Conservation (phyloP, 306 rosid genomes). For the Luffa aegyptiaca region DNA sequence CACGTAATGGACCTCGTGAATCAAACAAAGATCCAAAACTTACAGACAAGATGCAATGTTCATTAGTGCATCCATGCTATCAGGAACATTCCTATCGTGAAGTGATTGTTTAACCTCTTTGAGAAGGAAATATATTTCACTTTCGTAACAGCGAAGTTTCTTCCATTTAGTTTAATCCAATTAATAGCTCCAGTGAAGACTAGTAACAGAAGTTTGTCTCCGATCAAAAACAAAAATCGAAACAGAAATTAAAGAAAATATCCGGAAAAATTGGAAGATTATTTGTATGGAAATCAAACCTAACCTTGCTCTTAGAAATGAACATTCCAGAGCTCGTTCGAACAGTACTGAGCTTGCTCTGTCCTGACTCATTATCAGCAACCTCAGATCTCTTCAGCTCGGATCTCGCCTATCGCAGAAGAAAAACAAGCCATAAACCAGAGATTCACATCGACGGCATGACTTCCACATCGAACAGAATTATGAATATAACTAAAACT, state of each 20-base stretch:
- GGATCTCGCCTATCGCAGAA: conserved; percentile 56
- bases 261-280: neutral
- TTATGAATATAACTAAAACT: neutral
- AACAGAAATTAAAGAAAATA: neutral
- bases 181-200: neutral
- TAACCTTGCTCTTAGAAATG: conserved; percentile 75
- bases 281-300: neutral
- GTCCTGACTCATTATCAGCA: conserved; percentile 65
- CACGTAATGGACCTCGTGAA: neutral
- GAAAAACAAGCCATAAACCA: neutral
- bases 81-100: neutral
- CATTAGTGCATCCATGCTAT: neutral
- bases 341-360: conserved; percentile 66
- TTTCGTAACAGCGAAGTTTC: neutral
- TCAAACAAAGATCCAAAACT: neutral
- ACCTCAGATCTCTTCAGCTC: conserved; percentile 96
- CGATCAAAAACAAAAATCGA: neutral
- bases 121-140: neutral
- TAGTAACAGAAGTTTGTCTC: neutral
- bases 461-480: neutral
- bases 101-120: conserved; percentile 1
- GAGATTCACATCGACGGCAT: neutral
- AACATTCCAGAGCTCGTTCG: conserved; percentile 98
- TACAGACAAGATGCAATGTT: neutral
- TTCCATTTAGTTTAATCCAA: neutral